Evolutionary conservation across 148 eudicot genomes (phyloP).

Genomic region (Silene uniflora): DNA sequence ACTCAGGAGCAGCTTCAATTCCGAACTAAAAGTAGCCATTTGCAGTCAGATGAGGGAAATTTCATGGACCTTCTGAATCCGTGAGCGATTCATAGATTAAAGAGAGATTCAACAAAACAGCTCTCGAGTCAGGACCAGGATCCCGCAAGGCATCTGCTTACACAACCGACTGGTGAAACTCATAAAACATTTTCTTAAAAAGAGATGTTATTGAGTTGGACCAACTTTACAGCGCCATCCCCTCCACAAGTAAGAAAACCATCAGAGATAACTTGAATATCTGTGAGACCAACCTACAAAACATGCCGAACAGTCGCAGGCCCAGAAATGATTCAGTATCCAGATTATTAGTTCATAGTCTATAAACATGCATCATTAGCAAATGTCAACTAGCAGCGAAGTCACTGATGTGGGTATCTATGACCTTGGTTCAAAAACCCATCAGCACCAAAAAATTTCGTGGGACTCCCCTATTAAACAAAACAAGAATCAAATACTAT

Average conservation of each 20-base stretch:
- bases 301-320: constrained; percentile 11
- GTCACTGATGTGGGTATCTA: not conserved
- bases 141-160: not conserved
- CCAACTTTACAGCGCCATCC: constrained; percentile 69
- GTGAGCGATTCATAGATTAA: not conserved
- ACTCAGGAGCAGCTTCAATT: not conserved
- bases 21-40: not conserved
- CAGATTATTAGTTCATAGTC: not conserved
- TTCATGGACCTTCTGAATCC: not conserved
- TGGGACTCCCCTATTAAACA: too few species aligned
- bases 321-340: not conserved
- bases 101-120: not conserved
- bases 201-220: constrained; percentile 40
- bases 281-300: constrained; percentile 78
- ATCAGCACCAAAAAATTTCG: too few species aligned
- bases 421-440: too few species aligned
- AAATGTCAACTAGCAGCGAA: not conserved
- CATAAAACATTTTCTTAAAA: not conserved
- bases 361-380: not conserved
- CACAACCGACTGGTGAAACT: not conserved
- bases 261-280: constrained; percentile 64
- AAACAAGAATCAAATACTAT: too few species aligned
- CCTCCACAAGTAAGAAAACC: constrained; percentile 89
- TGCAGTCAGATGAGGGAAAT: not conserved
- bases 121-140: not conserved